Percentiles rank a stretch among this genome's conserved stretches.
phyloP scores from a whole-genome alignment of 2,329 filamentous ascomycete species.

The Fusarium nygamai region DNA sequence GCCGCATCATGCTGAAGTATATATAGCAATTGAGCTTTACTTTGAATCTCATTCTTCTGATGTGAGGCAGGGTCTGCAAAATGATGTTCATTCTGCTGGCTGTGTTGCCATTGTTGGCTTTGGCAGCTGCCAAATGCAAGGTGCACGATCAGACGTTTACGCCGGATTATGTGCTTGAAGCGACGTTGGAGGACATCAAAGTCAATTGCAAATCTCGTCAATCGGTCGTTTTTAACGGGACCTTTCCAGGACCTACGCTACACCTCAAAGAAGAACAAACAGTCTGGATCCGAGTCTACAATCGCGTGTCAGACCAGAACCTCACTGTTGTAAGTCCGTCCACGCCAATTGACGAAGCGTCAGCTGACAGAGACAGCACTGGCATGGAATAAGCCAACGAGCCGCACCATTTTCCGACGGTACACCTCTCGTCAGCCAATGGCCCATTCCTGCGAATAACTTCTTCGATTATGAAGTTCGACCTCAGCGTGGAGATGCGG shows the following conservation, averaged over 20 bases:
- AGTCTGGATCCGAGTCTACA: slow-evolving; percentile 31
- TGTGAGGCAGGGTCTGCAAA: background rate
- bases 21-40: background rate
- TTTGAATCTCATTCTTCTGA: accelerated
- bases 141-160: slow-evolving; percentile 12
- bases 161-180: slow-evolving; percentile 26
- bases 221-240: slow-evolving; percentile 19
- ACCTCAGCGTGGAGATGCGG: slow-evolving; percentile 61
- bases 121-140: background rate
- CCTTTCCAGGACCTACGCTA: slow-evolving; percentile 7
- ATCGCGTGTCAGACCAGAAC: slow-evolving; percentile 7
- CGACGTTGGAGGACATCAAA: slow-evolving; percentile 8
- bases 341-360: background rate
- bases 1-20: background rate
- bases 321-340: slow-evolving; percentile 24
- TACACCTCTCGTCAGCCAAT: slow-evolving; percentile 68
- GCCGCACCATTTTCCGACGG: slow-evolving; percentile 73
- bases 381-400: slow-evolving; percentile 71
- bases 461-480: slow-evolving; percentile 76
- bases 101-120: slow-evolving; percentile 15
- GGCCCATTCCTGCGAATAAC: slow-evolving; percentile 69
- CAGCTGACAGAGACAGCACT: slow-evolving; percentile 60
- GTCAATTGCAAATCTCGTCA: slow-evolving; percentile 12
- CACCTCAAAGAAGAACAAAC: slow-evolving; percentile 22
- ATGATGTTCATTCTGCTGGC: background rate